Percentiles rank a stretch among this genome's conserved stretches.
phyloP scores from a whole-genome alignment of 495 filamentous ascomycete genomes.

The Letharia columbiana region DNA sequence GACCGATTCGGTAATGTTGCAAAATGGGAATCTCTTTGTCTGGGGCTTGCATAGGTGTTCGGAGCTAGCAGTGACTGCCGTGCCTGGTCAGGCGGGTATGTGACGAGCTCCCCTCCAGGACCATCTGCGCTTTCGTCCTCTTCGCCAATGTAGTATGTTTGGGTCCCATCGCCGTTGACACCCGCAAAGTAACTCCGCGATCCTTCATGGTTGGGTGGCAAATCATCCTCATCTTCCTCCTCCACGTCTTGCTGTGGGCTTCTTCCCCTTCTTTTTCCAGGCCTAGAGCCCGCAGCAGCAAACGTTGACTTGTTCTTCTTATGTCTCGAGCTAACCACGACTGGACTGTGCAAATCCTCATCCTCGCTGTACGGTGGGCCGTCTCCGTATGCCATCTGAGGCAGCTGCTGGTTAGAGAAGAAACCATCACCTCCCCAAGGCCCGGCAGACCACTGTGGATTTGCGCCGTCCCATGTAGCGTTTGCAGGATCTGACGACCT shows the following conservation, averaged over 20 bases:
- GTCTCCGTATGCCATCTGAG: slow-evolving; percentile 79
- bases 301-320: slow-evolving; percentile 73
- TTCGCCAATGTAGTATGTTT: slow-evolving; percentile 69
- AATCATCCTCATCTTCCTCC: slow-evolving; percentile 34
- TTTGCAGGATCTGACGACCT: slow-evolving; percentile 73
- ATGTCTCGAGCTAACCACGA: slow-evolving; percentile 66
- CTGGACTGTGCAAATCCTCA: slow-evolving; percentile 87
- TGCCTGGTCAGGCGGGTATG: slow-evolving; percentile 60
- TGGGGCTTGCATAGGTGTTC: slow-evolving; percentile 30
- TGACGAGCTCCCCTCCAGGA: slow-evolving; percentile 71
- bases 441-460: slow-evolving; percentile 43
- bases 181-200: slow-evolving; percentile 58
- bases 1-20: slow-evolving; percentile 43
- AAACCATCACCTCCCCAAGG: slow-evolving; percentile 40
- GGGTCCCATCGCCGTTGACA: slow-evolving; percentile 62
- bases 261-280: slow-evolving; percentile 38
- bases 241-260: slow-evolving; percentile 33
- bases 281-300: slow-evolving; percentile 35
- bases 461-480: slow-evolving; percentile 45
- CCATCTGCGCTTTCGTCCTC: slow-evolving; percentile 56
- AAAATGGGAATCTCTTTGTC: slow-evolving; percentile 40
- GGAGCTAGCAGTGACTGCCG: slow-evolving; percentile 44
- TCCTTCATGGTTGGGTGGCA: slow-evolving; percentile 36
- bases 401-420: slow-evolving; percentile 54
- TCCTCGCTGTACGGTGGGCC: slow-evolving; percentile 97